Evolutionary conservation across 768 basidiomycete genomes (phyloP).

Genomic region (Leucosporidium creatinivorum): DNA sequence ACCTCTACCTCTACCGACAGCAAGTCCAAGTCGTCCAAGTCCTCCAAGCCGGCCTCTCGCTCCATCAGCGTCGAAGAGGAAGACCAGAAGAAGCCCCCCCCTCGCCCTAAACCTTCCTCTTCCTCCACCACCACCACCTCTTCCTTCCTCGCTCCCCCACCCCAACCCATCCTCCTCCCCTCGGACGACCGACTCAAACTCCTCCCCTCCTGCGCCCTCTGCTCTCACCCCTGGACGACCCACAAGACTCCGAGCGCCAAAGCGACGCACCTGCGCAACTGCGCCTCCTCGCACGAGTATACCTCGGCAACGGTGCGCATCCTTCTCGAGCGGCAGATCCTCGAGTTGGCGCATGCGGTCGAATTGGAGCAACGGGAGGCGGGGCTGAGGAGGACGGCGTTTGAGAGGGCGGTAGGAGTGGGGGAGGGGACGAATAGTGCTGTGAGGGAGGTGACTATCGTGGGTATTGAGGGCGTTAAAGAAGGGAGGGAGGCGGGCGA

Average conservation of each 20-base stretch:
- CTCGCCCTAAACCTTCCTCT: not conserved
- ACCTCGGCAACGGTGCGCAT: not conserved
- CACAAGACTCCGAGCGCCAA: not conserved
- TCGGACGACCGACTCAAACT: slow-evolving; percentile 10
- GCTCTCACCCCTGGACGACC: not conserved
- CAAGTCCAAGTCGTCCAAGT: not conserved
- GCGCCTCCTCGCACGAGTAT: slow-evolving; percentile 12
- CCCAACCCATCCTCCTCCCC: slow-evolving; percentile 14
- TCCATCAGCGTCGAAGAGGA: not conserved
- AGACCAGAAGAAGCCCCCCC: too few relatives aligned
- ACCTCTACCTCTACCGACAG: too few relatives aligned
- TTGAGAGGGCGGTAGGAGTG: slow-evolving; percentile 18
- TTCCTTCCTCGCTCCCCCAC: not conserved
- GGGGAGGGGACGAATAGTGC: slow-evolving; percentile 11
- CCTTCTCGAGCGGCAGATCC: slow-evolving; percentile 11
- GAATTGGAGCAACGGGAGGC: slow-evolving; percentile 1
- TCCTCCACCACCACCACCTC: not conserved
- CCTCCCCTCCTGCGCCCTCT: slow-evolving; percentile 17
- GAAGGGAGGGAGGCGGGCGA: not conserved
- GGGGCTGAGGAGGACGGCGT: not conserved
- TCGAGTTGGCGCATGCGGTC: not conserved
- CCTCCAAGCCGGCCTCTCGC: not conserved
- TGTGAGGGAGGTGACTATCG: slow-evolving; percentile 8
- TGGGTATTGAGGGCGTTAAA: slow-evolving; percentile 10
- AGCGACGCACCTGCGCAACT: slow-evolving; percentile 17